Conservation (phyloP, 306 rosid species). For the cucumber (Cucumis sativus) region DNA sequence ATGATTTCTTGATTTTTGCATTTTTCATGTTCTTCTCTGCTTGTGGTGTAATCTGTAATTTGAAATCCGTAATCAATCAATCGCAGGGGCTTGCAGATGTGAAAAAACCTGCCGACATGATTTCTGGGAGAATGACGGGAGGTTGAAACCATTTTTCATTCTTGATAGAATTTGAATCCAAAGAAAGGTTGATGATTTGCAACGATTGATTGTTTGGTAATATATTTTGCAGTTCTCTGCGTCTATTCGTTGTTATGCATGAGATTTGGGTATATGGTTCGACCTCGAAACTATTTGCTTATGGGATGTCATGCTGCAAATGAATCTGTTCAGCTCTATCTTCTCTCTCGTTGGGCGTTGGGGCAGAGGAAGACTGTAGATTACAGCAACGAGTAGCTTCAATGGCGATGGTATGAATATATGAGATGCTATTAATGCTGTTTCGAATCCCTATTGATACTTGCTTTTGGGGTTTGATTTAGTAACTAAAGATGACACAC, state of each 20-base stretch:
- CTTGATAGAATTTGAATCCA: too few species aligned
- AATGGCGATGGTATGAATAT: neutral
- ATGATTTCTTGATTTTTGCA: neutral
- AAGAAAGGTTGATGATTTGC: neutral
- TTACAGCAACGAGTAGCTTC: neutral
- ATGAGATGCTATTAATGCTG: neutral
- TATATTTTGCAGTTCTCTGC: constrained; percentile 46
- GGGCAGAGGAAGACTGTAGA: constrained; percentile 26
- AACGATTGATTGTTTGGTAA: neutral
- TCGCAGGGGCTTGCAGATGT: constrained; percentile 78
- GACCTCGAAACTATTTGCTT: constrained; percentile 57
- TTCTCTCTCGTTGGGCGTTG: constrained; percentile 65
- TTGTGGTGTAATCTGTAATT: neutral
- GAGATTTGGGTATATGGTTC: constrained; percentile 79
- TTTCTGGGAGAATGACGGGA: constrained; percentile 92
- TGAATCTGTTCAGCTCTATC: constrained; percentile 53
- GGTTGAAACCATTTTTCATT: constrained; percentile 21
- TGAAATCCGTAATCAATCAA: neutral
- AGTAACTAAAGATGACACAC: neutral
- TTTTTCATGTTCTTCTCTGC: neutral
- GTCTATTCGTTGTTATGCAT: constrained; percentile 44
- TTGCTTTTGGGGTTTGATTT: neutral
- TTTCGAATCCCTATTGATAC: neutral
- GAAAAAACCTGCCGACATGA: constrained; percentile 86
- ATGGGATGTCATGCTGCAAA: constrained; percentile 61